These are phyloP conservation scores for Grifola frondosa DNA, from an alignment of 1,284 basidiomycete genomes.

Conservation along the genomic window DNA sequence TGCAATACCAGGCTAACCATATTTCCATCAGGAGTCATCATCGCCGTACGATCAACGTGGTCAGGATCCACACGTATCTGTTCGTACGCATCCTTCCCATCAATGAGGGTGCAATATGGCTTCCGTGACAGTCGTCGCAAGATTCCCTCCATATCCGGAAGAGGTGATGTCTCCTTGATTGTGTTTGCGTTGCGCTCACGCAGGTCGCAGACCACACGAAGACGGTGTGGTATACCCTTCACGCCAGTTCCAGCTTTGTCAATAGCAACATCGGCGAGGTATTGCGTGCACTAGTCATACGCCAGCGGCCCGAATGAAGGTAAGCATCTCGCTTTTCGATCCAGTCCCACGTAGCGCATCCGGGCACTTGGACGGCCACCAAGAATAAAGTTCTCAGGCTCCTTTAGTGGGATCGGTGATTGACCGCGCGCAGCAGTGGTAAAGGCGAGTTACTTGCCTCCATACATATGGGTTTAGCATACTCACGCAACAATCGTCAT, in stretches of 20 bases:
- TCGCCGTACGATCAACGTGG: slow-evolving; percentile 12
- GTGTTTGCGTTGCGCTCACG: slow-evolving; percentile 37
- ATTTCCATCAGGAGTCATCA: slow-evolving; percentile 27
- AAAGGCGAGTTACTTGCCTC: slow-evolving; percentile 27
- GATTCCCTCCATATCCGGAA: slow-evolving; percentile 23
- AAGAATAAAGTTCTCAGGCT: slow-evolving; percentile 31
- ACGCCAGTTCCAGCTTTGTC: slow-evolving; percentile 25
- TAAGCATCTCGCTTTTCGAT: slow-evolving; percentile 29
- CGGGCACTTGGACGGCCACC: slow-evolving; percentile 31
- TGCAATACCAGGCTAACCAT: slow-evolving; percentile 37
- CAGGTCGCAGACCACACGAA: slow-evolving; percentile 36
- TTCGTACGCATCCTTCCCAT: slow-evolving; percentile 16
- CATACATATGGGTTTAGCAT: slow-evolving; percentile 27
- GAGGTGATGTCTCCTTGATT: slow-evolving; percentile 32
- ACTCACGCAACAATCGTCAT: slow-evolving; percentile 14
- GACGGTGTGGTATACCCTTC: slow-evolving; percentile 4
- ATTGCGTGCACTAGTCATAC: slow-evolving; percentile 24
- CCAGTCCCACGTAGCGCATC: slow-evolving; percentile 29
- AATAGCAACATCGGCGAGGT: slow-evolving; percentile 37
- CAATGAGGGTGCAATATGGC: slow-evolving; percentile 8
- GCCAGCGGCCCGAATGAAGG: slow-evolving; percentile 31
- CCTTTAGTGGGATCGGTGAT: slow-evolving; percentile 39
- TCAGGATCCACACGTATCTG: slow-evolving; percentile 16
- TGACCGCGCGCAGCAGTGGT: slow-evolving; percentile 34
- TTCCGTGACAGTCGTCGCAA: slow-evolving; percentile 5